These are phyloP conservation scores for Arthrobotrys musiformis DNA, from an alignment of 2,329 filamentous ascomycete genomes.

Conservation along the genomic window DNA sequence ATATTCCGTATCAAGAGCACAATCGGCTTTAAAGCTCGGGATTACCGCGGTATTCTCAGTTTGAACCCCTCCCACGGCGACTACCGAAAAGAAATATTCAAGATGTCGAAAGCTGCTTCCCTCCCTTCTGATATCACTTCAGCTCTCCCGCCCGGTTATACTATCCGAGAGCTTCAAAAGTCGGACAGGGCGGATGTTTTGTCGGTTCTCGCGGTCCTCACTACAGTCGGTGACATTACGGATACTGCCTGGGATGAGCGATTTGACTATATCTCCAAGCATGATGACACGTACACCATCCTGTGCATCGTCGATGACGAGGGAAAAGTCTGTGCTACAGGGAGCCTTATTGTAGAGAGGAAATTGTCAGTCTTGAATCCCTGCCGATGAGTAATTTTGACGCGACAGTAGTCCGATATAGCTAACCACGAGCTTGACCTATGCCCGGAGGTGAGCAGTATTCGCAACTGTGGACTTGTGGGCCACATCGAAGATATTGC, in stretches of 20 bases:
- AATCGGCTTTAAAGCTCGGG: not conserved
- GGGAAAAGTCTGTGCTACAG: constrained; percentile 83
- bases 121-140: constrained; percentile 73
- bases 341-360: constrained; percentile 88
- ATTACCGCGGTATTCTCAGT: not conserved
- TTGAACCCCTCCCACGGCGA: not conserved
- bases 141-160: constrained; percentile 82
- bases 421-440: not conserved
- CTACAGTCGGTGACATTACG: constrained; percentile 87
- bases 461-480: constrained; percentile 82
- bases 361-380: constrained; percentile 76
- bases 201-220: constrained; percentile 89
- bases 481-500: constrained; percentile 99
- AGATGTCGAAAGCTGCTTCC: constrained; percentile 21
- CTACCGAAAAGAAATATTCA: not conserved
- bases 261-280: constrained; percentile 81
- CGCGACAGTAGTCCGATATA: not conserved
- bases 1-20: not conserved
- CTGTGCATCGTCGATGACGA: constrained; percentile 82
- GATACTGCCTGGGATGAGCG: constrained; percentile 79
- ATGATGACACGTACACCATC: constrained; percentile 83
- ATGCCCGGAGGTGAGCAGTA: constrained; percentile 65
- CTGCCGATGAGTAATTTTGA: not conserved
- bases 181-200: constrained; percentile 84
- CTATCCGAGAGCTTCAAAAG: constrained; percentile 79